Evolutionary conservation across 2,329 filamentous ascomycete species (phyloP).

Genomic region (Botrytis elliptica): DNA sequence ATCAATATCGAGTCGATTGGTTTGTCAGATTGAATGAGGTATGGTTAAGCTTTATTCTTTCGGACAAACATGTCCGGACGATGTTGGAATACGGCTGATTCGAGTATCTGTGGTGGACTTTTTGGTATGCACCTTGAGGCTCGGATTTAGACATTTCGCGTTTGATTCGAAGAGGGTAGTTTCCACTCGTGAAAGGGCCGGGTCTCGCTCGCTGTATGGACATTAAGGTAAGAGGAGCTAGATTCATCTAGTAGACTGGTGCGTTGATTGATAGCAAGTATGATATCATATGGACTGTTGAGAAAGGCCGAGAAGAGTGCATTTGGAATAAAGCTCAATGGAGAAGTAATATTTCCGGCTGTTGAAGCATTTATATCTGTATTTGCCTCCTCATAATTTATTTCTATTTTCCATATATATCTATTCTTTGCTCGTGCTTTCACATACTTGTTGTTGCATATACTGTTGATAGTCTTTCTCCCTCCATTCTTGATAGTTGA

Average conservation of each 20-base stretch:
- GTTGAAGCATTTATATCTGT: neutral
- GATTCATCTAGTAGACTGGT: neutral
- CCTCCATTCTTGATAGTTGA: neutral
- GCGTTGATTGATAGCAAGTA: neutral
- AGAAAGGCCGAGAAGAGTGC: neutral
- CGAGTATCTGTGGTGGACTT: neutral
- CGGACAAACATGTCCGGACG: neutral
- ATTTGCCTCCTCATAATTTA: neutral
- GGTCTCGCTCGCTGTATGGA: neutral
- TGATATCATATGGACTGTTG: constrained; percentile 3
- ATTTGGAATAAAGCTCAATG: neutral
- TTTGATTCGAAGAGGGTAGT: neutral
- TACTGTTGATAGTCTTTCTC: neutral
- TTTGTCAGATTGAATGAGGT: neutral
- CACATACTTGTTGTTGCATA: neutral
- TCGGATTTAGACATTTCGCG: neutral
- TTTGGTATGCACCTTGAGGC: neutral
- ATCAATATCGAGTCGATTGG: neutral
- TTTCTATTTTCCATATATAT: neutral
- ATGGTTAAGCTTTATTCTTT: neutral
- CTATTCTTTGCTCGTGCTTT: neutral
- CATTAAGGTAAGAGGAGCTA: neutral
- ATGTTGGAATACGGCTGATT: neutral
- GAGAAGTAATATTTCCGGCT: neutral
- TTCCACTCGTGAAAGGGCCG: neutral